Evolutionary conservation across 176 grass and related monocot species (phyloP).

Genomic region (bread wheat (Triticum aestivum)): IWGSC_CS_RefSeq_v2.1 NC_057800.1:730698809-730699308

Average conservation of each 20-base stretch:
- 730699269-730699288: too few species aligned
- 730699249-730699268: too few species aligned
- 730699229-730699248: too few species aligned
- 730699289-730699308: too few species aligned
- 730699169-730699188: too few species aligned
- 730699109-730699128: slow-evolving; percentile 16
- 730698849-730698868: not conserved
- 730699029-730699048: slow-evolving; percentile 20
- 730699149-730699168: too few species aligned
- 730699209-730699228: too few species aligned
- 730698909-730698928: slow-evolving; percentile 42
- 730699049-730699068: slow-evolving; percentile 42
- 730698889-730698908: slow-evolving; percentile 22
- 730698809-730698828: too few species aligned
- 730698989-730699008: slow-evolving; percentile 5
- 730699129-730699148: not conserved
- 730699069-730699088: slow-evolving; percentile 29
- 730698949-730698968: slow-evolving; percentile 9
- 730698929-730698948: not conserved
- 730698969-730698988: not conserved
- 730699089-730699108: not conserved
- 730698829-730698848: not conserved
- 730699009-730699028: slow-evolving; percentile 9
- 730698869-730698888: not conserved
- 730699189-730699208: too few species aligned